Conservation (phyloP, 1,139 yeast species). For the Geotrichum phurueaensis region DNA sequence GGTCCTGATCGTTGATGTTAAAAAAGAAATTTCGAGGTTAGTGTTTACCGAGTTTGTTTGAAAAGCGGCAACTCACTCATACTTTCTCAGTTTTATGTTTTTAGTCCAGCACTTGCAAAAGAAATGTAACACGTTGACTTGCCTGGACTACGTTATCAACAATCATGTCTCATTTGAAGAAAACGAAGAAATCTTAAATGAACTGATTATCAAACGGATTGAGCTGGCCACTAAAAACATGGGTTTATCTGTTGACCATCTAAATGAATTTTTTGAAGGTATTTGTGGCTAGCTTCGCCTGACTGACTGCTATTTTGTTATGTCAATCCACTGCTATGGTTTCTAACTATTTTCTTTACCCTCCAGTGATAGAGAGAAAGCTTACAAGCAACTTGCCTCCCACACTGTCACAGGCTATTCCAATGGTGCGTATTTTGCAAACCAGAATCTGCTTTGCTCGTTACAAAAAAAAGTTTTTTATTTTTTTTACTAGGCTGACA, state of each 20-base stretch:
- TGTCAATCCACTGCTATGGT: too few species aligned
- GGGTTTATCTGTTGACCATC: constrained; percentile 2
- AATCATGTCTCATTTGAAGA: constrained; percentile 15
- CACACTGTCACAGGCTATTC: constrained; percentile 10
- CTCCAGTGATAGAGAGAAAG: constrained; percentile 15
- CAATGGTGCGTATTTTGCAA: constrained; percentile 10
- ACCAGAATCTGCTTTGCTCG: not conserved
- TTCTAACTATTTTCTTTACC: not conserved
- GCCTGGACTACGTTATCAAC: constrained; percentile 16
- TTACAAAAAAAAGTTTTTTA: not conserved
- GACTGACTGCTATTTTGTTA: not conserved
- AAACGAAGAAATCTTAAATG: constrained; percentile 3
- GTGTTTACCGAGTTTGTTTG: not conserved
- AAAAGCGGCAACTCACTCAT: not conserved
- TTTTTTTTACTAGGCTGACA: not conserved
- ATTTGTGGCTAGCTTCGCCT: not conserved
- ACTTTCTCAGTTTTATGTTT: constrained; percentile 15
- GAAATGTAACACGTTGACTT: constrained; percentile 17
- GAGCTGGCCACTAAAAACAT: constrained; percentile 13
- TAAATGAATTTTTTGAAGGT: constrained; percentile 17
- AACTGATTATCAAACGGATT: constrained; percentile 13
- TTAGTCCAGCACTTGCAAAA: constrained; percentile 15
- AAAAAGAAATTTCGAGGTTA: constrained; percentile 15
- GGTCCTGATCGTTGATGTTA: constrained; percentile 15
- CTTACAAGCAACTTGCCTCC: constrained; percentile 7